Conservation (phyloP, 2,329 filamentous ascomycete species). For the Venturiaceae sp. region DNA sequence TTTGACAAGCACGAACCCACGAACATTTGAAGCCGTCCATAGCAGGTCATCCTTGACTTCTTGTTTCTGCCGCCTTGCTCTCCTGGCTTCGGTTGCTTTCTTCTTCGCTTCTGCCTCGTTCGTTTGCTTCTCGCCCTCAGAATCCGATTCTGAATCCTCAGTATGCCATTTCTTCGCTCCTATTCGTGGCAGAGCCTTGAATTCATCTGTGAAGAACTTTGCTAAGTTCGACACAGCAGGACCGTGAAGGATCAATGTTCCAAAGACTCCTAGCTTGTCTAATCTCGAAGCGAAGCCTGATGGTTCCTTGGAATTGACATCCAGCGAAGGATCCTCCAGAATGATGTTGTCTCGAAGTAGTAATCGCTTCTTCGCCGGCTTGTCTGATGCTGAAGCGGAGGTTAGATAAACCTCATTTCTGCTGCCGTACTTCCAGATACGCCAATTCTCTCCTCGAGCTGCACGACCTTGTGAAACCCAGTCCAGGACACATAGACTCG, state of each 20-base stretch:
- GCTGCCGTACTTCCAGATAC: constrained; percentile 66
- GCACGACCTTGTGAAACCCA: constrained; percentile 88
- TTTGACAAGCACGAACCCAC: constrained; percentile 83
- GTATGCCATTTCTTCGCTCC: constrained; percentile 64
- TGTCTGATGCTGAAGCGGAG: constrained; percentile 15
- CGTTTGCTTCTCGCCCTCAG: constrained; percentile 25
- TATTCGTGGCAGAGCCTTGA: constrained; percentile 67
- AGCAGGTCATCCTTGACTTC: constrained; percentile 55
- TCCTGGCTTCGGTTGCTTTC: constrained; percentile 35
- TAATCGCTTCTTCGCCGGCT: constrained; percentile 39
- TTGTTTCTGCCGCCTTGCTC: constrained; percentile 42
- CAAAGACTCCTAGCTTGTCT: constrained; percentile 66
- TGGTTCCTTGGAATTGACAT: constrained; percentile 19
- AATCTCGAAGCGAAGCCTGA: constrained; percentile 45
- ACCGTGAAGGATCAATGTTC: constrained; percentile 76
- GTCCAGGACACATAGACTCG: constrained; percentile 69
- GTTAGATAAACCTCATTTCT: constrained; percentile 75
- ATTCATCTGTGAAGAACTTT: constrained; percentile 70
- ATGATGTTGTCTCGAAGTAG: constrained; percentile 80
- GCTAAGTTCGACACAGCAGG: constrained; percentile 56
- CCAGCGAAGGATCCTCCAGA: constrained; percentile 35
- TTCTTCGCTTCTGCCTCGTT: not conserved
- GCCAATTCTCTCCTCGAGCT: constrained; percentile 84
- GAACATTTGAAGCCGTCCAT: constrained; percentile 73
- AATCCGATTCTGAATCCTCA: constrained; percentile 25